phyloP scores from a whole-genome alignment of 768 basidiomycete genomes.

The Auricularia heimuer region DNA sequence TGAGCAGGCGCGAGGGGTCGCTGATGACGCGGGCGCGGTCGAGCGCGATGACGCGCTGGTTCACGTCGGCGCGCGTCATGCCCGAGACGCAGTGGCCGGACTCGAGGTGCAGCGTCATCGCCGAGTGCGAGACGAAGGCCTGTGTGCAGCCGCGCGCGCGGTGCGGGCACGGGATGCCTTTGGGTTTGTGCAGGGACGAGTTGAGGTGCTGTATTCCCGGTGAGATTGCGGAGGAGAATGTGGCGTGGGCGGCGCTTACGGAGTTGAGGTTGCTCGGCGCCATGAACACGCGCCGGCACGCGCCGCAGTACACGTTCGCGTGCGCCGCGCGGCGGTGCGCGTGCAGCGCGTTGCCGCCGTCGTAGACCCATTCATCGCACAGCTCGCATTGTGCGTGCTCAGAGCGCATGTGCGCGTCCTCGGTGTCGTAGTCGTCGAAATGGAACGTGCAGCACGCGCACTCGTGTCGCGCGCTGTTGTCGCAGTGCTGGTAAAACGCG shows the following conservation, averaged over 20 bases:
- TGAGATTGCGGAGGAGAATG: slow-evolving; percentile 25
- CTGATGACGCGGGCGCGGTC: slow-evolving; percentile 46
- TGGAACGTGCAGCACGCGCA: slow-evolving; percentile 43
- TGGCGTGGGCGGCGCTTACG: slow-evolving; percentile 38
- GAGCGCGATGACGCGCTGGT: slow-evolving; percentile 30
- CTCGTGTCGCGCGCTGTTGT: slow-evolving; percentile 35
- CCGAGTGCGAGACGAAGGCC: slow-evolving; percentile 42
- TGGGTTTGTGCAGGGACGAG: slow-evolving; percentile 40
- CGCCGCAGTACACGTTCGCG: not conserved
- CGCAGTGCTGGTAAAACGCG: slow-evolving; percentile 28
- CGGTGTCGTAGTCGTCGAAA: slow-evolving; percentile 29
- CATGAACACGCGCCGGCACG: slow-evolving; percentile 1
- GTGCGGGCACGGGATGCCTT: slow-evolving; percentile 22
- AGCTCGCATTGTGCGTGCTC: slow-evolving; percentile 18
- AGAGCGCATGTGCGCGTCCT: slow-evolving; percentile 34
- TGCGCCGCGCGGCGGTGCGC: not conserved
- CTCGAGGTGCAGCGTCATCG: slow-evolving; percentile 56
- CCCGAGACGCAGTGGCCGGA: slow-evolving; percentile 46
- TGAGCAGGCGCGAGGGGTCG: slow-evolving; percentile 42
- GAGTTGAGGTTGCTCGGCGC: slow-evolving; percentile 15
- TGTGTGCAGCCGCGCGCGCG: slow-evolving; percentile 31
- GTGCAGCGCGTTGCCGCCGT: slow-evolving; percentile 26
- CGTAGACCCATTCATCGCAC: slow-evolving; percentile 24
- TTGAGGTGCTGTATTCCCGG: slow-evolving; percentile 33
- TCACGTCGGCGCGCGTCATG: slow-evolving; percentile 28